These are phyloP conservation scores for Lasiosphaeris hirsuta DNA, from an alignment of 495 filamentous ascomycete genomes.

Conservation along the genomic window DNA sequence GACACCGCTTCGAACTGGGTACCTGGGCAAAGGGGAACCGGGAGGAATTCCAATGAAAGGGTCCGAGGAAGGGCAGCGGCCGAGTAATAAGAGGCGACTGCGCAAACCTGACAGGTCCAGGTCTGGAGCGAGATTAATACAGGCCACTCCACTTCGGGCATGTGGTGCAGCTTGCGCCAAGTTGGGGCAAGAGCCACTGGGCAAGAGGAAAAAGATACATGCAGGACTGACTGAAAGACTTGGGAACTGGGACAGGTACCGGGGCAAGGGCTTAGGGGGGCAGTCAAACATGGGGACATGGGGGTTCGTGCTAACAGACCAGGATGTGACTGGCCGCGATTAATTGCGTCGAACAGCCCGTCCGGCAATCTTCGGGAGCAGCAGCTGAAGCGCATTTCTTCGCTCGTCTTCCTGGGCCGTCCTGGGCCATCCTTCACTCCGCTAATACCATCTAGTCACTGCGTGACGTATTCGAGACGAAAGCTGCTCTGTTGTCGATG, in stretches of 20 bases:
- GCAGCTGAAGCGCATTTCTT: too few relatives aligned
- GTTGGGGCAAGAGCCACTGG: slow-evolving; percentile 15
- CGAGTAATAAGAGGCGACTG: slow-evolving; percentile 13
- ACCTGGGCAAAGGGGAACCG: background rate
- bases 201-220: background rate
- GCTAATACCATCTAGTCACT: too few relatives aligned
- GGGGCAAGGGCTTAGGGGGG: too few relatives aligned
- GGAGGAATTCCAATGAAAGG: slow-evolving; percentile 1
- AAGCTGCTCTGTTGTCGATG: background rate
- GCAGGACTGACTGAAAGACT: too few relatives aligned
- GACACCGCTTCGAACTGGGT: slow-evolving; percentile 1
- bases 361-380: slow-evolving; percentile 8
- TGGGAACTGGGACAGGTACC: too few relatives aligned
- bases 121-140: slow-evolving; percentile 32
- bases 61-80: slow-evolving; percentile 7
- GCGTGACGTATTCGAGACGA: too few relatives aligned
- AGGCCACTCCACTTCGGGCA: slow-evolving; percentile 12
- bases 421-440: too few relatives aligned
- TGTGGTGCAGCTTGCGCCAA: slow-evolving; percentile 20
- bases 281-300: background rate
- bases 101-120: slow-evolving; percentile 11
- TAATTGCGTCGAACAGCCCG: background rate
- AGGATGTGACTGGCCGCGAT: background rate
- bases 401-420: too few relatives aligned
- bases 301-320: background rate